Evolutionary conservation across 495 filamentous ascomycete species (phyloP), one percentile per base, ranked within the genome.

Genomic region (Daldinia caldariorum): DNA sequence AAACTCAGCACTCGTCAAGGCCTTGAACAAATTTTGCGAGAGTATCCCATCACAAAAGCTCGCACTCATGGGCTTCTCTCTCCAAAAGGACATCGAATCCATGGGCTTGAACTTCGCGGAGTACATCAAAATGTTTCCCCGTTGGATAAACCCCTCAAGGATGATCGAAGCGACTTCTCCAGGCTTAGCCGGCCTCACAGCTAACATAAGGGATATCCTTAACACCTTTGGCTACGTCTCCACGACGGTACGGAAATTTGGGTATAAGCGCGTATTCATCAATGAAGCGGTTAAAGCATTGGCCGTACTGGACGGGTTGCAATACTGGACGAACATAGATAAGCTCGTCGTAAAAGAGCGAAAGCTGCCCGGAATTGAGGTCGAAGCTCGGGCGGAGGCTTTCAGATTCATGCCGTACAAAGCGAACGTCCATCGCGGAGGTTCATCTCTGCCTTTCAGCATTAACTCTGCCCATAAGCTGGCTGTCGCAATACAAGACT

Each of bases 81-180:
- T 38, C 9, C 56, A 49, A 31, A 10, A 18, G 10, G 61, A 65
- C 16, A 47, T 70, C 37, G 14, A 56, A 32, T 39, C 6, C 4
- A 56, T 67, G 37, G 35, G 20, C 26, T 32, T 53, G 16, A 20
- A 51, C 13, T 50, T 62, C 29, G 41, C 35, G 14, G 13, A 39
- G 14, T n/a, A 66, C 26, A 26, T 32, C 26, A 4, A 31, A 4
- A 39, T 37, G 18, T 60, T 70, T 22, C 45, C 56, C n/a, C 26
- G 54, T 20, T 65, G 54, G 67, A 47, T 64, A 29, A 49, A 65
- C 43, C 43, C 61, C 8, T 50, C 38, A 3, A n/a, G n/a, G 13
- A 16, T 66, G 35, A 32, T 57, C 10, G 32, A 22, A 14, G 34
- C 47, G 1, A 4, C 13, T 47, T 38, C 26, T 14, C 29, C 13